phyloP scores from a whole-genome alignment of 225 moss, liverwort and hornwort genomes.

The Physcomitrellopsis africana region DNA sequence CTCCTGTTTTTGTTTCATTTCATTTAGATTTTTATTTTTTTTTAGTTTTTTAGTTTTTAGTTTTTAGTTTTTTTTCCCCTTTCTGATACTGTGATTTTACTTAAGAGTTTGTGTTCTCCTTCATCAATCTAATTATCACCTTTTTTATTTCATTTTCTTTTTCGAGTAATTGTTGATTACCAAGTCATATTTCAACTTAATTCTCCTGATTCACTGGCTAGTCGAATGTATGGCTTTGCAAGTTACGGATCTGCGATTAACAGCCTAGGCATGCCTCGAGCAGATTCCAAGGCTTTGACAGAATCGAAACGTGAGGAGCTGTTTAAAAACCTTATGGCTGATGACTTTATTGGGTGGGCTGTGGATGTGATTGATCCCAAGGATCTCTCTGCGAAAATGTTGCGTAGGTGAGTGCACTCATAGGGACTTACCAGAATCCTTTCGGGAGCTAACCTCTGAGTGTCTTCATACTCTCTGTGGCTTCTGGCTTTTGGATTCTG shows the following conservation, averaged over 20 bases:
- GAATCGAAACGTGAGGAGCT: slow-evolving; percentile 75
- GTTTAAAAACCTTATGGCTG: slow-evolving; percentile 60
- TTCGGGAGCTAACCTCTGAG: no score
- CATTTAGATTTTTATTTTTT: no score
- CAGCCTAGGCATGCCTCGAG: slow-evolving; percentile 19
- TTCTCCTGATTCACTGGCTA: background rate
- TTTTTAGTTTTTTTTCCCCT: no score
- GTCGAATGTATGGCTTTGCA: background rate
- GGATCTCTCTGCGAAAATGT: slow-evolving; percentile 77
- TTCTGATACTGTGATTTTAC: slow-evolving; percentile 14
- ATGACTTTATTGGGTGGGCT: slow-evolving; percentile 68
- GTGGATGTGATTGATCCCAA: slow-evolving; percentile 77
- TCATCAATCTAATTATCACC: slow-evolving; percentile 1
- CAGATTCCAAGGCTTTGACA: slow-evolving; percentile 81
- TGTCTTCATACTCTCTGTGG: background rate
- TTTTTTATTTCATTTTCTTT: background rate
- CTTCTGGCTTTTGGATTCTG: background rate
- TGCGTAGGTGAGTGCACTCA: slow-evolving; percentile 60
- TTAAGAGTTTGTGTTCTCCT: background rate
- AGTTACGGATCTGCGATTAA: slow-evolving; percentile 5
- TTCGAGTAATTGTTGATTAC: no score
- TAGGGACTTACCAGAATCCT: slow-evolving; percentile 5
- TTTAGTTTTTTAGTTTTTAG: no score
- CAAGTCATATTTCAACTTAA: background rate
- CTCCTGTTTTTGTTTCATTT: no score